A percentile compares a stretch with the other conserved stretches of the same genome.
phyloP scores from a whole-genome alignment of 805 yeast species.

The Metahyphopichia silvanorum region DNA sequence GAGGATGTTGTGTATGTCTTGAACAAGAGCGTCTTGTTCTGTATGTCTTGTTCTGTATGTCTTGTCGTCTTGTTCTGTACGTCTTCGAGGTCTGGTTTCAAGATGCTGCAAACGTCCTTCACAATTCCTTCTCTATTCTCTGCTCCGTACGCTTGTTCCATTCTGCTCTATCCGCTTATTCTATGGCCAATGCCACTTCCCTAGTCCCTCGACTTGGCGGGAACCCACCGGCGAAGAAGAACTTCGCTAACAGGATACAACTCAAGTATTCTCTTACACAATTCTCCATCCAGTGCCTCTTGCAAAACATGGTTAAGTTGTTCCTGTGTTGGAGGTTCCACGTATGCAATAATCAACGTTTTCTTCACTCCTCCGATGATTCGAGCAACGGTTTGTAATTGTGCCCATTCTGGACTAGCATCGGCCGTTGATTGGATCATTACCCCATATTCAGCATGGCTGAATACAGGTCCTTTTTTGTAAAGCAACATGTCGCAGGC shows the following conservation, averaged over 20 bases:
- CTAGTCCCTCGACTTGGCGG: slow-evolving; percentile 78
- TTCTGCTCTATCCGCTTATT: slow-evolving; percentile 1
- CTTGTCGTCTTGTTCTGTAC: background rate
- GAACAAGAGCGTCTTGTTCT: too few species aligned
- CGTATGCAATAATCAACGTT: slow-evolving; percentile 65
- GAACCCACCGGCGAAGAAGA: slow-evolving; percentile 78
- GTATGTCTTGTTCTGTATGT: too few species aligned
- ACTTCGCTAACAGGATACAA: slow-evolving; percentile 60
- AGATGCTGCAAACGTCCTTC: background rate
- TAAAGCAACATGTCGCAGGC: slow-evolving; percentile 85
- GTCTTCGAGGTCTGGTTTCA: background rate
- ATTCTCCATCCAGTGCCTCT: too few species aligned
- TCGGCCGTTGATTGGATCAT: slow-evolving; percentile 43
- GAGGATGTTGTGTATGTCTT: too few species aligned
- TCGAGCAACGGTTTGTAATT: slow-evolving; percentile 61
- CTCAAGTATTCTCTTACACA: slow-evolving; percentile 30
- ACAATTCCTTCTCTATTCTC: too few species aligned
- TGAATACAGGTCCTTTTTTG: slow-evolving; percentile 90
- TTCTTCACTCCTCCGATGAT: slow-evolving; percentile 88
- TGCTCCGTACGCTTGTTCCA: background rate
- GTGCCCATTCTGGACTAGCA: slow-evolving; percentile 44
- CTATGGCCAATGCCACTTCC: slow-evolving; percentile 1
- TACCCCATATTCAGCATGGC: slow-evolving; percentile 87
- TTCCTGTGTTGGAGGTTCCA: slow-evolving; percentile 48
- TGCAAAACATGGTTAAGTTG: too few species aligned